phyloP scores from a whole-genome alignment of 306 rosid species.

The Prunus dulcis region DNA sequence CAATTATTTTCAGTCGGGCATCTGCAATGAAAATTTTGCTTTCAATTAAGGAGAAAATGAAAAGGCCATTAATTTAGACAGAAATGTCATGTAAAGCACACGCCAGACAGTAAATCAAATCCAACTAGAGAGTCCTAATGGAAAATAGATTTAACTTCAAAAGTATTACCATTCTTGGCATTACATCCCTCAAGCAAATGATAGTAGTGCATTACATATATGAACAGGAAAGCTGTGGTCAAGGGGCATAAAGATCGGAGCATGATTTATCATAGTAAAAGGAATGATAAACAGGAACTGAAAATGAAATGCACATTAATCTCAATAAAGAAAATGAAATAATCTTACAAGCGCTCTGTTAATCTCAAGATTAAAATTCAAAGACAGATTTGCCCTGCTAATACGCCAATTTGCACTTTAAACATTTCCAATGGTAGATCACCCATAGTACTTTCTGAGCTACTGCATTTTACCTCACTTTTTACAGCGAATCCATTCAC shows the following conservation, averaged over 20 bases:
- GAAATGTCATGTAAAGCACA: neutral
- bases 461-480: conserved; percentile 30
- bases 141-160: neutral
- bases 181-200: neutral
- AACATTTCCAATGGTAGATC: conserved; percentile 35
- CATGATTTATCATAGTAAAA: conserved; percentile 4
- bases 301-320: conserved; percentile 3
- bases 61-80: neutral
- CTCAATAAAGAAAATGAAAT: conserved; percentile 15
- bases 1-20: neutral
- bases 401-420: conserved; percentile 26
- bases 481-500: neutral
- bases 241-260: neutral
- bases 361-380: conserved; percentile 34
- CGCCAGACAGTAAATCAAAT: neutral
- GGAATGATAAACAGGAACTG: conserved; percentile 11
- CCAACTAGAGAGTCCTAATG: neutral
- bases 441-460: conserved; percentile 19
- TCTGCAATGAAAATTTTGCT: neutral
- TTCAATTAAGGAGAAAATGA: neutral
- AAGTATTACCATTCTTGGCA: neutral
- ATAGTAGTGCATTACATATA: neutral
- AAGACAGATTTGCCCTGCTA: conserved; percentile 24
- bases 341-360: conserved; percentile 39
- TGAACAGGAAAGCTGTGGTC: neutral